Conservation (phyloP, 345 rosid species). For the Adansonia digitata region DNA sequence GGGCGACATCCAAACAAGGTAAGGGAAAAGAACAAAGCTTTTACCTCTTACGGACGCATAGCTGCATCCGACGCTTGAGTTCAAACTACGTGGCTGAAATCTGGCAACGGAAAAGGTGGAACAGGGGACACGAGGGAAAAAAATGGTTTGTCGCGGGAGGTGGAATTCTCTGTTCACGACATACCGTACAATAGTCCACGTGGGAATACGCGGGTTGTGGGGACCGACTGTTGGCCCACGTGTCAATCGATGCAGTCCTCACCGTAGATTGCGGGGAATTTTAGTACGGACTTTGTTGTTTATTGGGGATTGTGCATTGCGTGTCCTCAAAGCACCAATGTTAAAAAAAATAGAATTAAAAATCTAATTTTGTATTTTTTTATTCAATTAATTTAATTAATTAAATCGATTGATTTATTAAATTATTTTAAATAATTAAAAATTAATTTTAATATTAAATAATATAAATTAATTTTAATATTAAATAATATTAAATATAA, state of each 20-base stretch:
- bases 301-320: neutral
- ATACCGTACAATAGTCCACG: neutral
- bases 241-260: neutral
- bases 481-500: too few species aligned
- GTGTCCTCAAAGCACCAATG: too few species aligned
- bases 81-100: neutral
- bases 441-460: too few species aligned
- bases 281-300: neutral
- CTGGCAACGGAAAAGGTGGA: neutral
- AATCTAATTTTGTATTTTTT: too few species aligned
- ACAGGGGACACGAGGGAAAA: neutral
- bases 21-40: neutral
- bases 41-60: neutral
- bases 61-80: neutral
- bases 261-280: conserved; percentile 7
- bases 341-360: too few species aligned
- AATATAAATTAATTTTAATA: too few species aligned
- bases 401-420: too few species aligned
- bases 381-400: too few species aligned
- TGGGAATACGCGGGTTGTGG: neutral
- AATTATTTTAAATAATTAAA: too few species aligned
- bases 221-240: neutral
- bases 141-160: neutral
- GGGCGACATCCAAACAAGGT: conserved; percentile 2
- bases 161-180: too few species aligned